These are phyloP conservation scores for Shiraia sp. DNA, from an alignment of 2,329 filamentous ascomycete species.

Conservation along the genomic window DNA sequence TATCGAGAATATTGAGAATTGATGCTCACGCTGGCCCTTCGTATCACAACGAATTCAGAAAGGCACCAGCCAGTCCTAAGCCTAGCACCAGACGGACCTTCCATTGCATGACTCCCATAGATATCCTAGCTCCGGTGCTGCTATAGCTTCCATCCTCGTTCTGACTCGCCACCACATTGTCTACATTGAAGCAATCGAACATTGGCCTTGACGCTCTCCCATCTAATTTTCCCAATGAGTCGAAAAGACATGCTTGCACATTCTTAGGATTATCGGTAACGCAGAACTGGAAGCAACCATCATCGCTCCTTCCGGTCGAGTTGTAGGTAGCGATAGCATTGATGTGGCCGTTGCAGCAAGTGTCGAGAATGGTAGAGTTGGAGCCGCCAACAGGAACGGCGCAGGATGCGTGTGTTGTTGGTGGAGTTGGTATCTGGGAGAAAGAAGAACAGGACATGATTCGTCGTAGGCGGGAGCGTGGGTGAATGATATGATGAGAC, in stretches of 20 bases:
- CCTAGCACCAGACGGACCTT: too few relatives aligned
- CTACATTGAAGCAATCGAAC: slow-evolving; percentile 12
- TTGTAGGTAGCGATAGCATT: slow-evolving; percentile 27
- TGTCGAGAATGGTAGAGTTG: slow-evolving; percentile 34
- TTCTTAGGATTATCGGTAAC: slow-evolving; percentile 14
- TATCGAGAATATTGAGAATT: too few relatives aligned
- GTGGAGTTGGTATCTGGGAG: slow-evolving; percentile 22
- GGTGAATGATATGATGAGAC: not conserved
- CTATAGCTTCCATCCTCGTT: too few relatives aligned
- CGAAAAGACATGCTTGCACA: slow-evolving; percentile 11
- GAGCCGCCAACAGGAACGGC: slow-evolving; percentile 30
- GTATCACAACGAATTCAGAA: too few relatives aligned
- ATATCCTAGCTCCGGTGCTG: too few relatives aligned
- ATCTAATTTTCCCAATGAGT: slow-evolving; percentile 5
- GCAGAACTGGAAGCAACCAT: slow-evolving; percentile 33
- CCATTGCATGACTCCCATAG: too few relatives aligned
- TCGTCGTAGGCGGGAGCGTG: not conserved
- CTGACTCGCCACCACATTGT: too few relatives aligned
- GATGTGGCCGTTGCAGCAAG: slow-evolving; percentile 36
- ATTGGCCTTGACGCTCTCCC: not conserved
- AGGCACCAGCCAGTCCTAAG: too few relatives aligned
- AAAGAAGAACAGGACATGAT: slow-evolving; percentile 20
- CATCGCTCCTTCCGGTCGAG: slow-evolving; percentile 11
- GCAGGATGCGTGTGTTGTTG: slow-evolving; percentile 25
- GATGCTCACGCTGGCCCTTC: too few relatives aligned